Evolutionary conservation across 2,329 filamentous ascomycete species (phyloP), one percentile per base, ranked within the genome.

Genomic region (Acrodontium crateriforme): DNA sequence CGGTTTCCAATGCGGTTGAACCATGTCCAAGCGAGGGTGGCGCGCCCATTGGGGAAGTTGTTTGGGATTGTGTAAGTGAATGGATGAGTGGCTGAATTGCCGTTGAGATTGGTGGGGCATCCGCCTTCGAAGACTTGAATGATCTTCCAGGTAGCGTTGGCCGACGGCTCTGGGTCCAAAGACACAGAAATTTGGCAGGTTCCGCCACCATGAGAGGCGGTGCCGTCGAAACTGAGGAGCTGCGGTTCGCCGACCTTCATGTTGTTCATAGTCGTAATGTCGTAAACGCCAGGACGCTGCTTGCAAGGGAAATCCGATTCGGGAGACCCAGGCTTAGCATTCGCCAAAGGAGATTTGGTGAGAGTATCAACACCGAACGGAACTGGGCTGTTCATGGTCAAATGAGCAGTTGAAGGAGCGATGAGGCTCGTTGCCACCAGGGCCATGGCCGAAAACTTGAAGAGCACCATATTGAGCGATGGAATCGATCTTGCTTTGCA

Each of bases 11-110:
- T 53, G 35, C 76, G 73, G 50, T 93, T 94, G 60, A 87, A 76
- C 41, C 87, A 94, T 80, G 94, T 81, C 83, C 84, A 94, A 0
- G 82, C 81, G 7, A 94, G 61, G 0, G 76, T 77, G 18, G 77
- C 78, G 17, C 79, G 64, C 6, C 87, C 87, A 2, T 76, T 62
- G 2, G 74, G 71, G 23, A 94, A 66, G n/a, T 74, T 69, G 0
- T 65, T 45, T 0, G 85, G 85, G 4, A 95, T 70, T 0, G 58
- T 66, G 59, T 77, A 92, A 19, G 67, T 59, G 53, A 84, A 87
- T 0, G 72, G 65, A 19, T 65, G 59, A 0, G 36, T 35, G 0
- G 53, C 52, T 19, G 21, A 52, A 3, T 60, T 61, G 0, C 59
- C 61, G 5, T 46, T 34, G n/a, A 73, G 45, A 49, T 83, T 84